Percentiles rank a stretch among this genome's conserved stretches.
Conservation (phyloP, 2,329 filamentous ascomycete genomes). For the Talaromyces sp. region DNA sequence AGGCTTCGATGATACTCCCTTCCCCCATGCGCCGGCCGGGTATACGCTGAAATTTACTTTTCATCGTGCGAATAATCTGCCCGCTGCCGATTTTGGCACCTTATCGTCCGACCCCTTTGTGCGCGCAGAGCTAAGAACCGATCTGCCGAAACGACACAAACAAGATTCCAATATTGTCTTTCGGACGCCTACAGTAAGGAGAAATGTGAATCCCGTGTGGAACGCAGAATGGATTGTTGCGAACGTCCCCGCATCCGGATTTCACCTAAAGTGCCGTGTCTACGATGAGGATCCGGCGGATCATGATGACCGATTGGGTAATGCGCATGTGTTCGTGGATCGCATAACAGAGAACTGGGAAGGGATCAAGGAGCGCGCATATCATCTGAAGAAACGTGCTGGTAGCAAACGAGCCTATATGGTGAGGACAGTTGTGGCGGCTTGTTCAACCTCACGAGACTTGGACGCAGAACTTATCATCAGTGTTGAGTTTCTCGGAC, state of each 20-base stretch:
- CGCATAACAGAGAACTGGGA: conserved; percentile 64
- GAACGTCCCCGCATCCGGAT: conserved; percentile 77
- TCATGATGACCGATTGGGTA: conserved; percentile 82
- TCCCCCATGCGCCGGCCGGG: conserved; percentile 71
- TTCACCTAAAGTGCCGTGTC: conserved; percentile 78
- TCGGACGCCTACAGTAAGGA: conserved; percentile 73
- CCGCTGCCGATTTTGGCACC: conserved; percentile 74
- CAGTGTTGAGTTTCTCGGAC: conserved; percentile 75
- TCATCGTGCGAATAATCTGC: conserved; percentile 75
- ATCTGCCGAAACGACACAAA: conserved; percentile 73
- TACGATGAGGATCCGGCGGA: conserved; percentile 90
- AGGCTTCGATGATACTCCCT: conserved; percentile 75
- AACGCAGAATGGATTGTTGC: conserved; percentile 83
- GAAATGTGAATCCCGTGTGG: conserved; percentile 74
- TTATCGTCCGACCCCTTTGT: conserved; percentile 83
- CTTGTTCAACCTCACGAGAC: conserved; percentile 61
- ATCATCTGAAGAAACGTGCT: conserved; percentile 71
- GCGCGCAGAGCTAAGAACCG: conserved; percentile 69
- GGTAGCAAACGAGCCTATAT: conserved; percentile 85
- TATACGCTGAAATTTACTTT: conserved; percentile 86
- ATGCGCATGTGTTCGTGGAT: conserved; percentile 69
- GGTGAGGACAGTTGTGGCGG: conserved; percentile 65
- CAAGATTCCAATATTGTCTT: conserved; percentile 75
- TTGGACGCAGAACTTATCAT: conserved; percentile 70
- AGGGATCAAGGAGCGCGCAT: conserved; percentile 64